phyloP scores from a whole-genome alignment of 495 filamentous ascomycete genomes.

The Geoglossum glabrum region DNA sequence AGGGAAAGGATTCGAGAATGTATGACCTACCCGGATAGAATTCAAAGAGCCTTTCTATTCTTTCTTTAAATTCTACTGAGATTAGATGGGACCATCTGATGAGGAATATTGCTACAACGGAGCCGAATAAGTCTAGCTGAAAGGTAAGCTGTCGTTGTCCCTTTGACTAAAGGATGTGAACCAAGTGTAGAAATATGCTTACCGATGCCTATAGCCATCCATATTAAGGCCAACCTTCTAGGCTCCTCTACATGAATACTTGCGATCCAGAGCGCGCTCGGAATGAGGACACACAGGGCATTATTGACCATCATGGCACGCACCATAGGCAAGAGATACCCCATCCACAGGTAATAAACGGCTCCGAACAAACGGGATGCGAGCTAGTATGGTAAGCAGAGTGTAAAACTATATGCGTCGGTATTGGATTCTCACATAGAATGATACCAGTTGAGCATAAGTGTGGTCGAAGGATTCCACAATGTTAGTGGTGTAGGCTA shows the following conservation, averaged over 20 bases:
- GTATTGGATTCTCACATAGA: conserved; percentile 19
- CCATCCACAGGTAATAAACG: conserved; percentile 22
- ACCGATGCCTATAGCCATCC: conserved; percentile 25
- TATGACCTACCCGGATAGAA: conserved; percentile 25
- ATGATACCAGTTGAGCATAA: conserved; percentile 30
- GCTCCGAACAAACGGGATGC: conserved; percentile 30
- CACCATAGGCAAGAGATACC: conserved; percentile 30
- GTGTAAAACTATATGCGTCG: neutral
- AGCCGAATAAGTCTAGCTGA: conserved; percentile 21
- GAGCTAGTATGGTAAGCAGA: conserved; percentile 13
- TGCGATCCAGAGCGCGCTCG: conserved; percentile 31
- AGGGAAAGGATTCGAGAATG: no score
- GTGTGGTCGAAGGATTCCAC: conserved; percentile 28
- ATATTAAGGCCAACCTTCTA: conserved; percentile 24
- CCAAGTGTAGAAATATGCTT: neutral
- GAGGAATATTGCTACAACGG: conserved; percentile 14
- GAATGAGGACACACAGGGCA: conserved; percentile 18
- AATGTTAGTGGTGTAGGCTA: conserved; percentile 38
- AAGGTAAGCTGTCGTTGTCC: neutral
- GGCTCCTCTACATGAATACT: conserved; percentile 28
- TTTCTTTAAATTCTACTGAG: conserved; percentile 8
- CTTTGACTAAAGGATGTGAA: neutral
- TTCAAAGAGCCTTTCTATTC: conserved; percentile 25
- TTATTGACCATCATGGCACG: conserved; percentile 29
- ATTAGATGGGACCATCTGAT: conserved; percentile 12